Conservation (phyloP, 2,329 filamentous ascomycete species). For the Thyridium curvatum region DNA sequence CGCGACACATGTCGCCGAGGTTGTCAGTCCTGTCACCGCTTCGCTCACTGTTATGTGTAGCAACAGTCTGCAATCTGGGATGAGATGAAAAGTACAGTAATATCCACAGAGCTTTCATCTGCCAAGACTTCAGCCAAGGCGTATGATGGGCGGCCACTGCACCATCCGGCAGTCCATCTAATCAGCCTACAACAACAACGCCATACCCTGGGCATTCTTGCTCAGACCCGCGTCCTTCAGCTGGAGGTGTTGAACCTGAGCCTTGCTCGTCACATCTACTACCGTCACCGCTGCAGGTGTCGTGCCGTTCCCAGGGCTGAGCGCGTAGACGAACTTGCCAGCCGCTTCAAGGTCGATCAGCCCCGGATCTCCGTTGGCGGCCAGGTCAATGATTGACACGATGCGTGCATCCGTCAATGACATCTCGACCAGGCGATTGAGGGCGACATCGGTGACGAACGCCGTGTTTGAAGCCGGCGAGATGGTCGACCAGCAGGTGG, state of each 20-base stretch:
- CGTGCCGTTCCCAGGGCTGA: conserved; percentile 46
- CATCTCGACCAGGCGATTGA: conserved; percentile 51
- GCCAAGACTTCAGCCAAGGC: too few relatives aligned
- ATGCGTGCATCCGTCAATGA: conserved; percentile 41
- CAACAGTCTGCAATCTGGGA: too few relatives aligned
- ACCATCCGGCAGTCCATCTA: too few relatives aligned
- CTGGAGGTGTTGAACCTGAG: conserved; percentile 23
- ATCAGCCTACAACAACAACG: conserved; percentile 10
- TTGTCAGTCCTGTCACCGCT: too few relatives aligned
- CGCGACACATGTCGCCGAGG: too few relatives aligned
- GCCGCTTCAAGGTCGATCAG: conserved; percentile 47
- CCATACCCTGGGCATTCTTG: conserved; percentile 22
- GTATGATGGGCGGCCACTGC: too few relatives aligned
- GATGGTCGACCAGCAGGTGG: conserved; percentile 53
- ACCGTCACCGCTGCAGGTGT: conserved; percentile 28
- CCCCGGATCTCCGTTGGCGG: conserved; percentile 39
- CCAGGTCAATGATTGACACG: conserved; percentile 32
- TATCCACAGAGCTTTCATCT: too few relatives aligned
- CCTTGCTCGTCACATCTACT: conserved; percentile 22
- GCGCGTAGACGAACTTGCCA: conserved; percentile 50
- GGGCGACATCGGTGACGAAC: conserved; percentile 51
- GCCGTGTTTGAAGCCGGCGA: conserved; percentile 39
- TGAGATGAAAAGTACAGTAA: too few relatives aligned
- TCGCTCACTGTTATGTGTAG: too few relatives aligned
- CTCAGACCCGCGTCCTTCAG: conserved; percentile 16